Evolutionary conservation across 345 rosid genomes (phyloP).

Genomic region (Eutrema japonicum): DNA sequence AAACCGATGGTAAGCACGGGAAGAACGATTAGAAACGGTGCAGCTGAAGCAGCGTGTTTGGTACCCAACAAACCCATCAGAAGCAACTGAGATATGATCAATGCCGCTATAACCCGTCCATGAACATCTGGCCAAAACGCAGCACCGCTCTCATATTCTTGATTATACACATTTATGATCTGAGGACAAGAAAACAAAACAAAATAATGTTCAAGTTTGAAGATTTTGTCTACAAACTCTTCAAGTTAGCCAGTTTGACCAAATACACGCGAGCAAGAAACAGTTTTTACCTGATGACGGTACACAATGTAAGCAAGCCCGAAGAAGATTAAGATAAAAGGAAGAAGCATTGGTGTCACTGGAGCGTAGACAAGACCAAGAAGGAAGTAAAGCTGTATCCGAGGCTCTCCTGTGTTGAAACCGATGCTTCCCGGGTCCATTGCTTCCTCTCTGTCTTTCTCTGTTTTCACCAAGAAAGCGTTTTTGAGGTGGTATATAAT

Average conservation of each 20-base stretch:
- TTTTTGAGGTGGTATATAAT: slow-evolving; percentile 88
- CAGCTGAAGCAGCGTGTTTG: slow-evolving; percentile 58
- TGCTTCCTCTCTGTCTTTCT: slow-evolving; percentile 90
- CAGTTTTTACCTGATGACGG: slow-evolving; percentile 82
- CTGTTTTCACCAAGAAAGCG: slow-evolving; percentile 88
- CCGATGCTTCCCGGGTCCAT: slow-evolving; percentile 94
- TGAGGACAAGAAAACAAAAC: slow-evolving; percentile 30
- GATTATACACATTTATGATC: slow-evolving; percentile 93
- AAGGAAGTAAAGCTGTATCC: slow-evolving; percentile 84
- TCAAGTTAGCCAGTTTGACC: background rate
- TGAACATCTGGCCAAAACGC: slow-evolving; percentile 99
- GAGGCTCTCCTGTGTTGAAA: slow-evolving; percentile 92
- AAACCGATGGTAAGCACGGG: slow-evolving; percentile 76
- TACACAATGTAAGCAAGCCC: slow-evolving; percentile 76
- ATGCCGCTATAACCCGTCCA: slow-evolving; percentile 63
- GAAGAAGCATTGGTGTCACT: slow-evolving; percentile 81
- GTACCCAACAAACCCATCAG: slow-evolving; percentile 76
- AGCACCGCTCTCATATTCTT: slow-evolving; percentile 85
- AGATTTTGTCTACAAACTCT: background rate
- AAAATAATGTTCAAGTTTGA: background rate
- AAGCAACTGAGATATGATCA: slow-evolving; percentile 79
- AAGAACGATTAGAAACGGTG: slow-evolving; percentile 78
- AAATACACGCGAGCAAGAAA: background rate
- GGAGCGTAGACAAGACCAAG: slow-evolving; percentile 90
- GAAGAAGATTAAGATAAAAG: slow-evolving; percentile 84